Evolutionary conservation across 306 rosid genomes (phyloP).

Genomic region (Citrullus amarus): DNA sequence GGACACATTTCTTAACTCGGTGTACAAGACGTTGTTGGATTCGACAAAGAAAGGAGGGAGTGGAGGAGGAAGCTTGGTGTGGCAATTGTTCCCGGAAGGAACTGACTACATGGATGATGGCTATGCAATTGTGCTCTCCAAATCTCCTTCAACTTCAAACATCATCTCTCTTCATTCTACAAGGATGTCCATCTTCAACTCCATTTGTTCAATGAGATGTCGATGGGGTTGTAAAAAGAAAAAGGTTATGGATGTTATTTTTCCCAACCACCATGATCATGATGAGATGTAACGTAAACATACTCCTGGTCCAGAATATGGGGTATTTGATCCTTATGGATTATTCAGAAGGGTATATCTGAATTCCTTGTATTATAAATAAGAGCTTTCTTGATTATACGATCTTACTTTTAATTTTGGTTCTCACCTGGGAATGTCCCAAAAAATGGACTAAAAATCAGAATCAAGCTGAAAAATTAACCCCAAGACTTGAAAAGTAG

Average conservation of each 20-base stretch:
- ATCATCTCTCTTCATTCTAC: slow-evolving; percentile 52
- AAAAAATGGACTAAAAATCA: too few species aligned
- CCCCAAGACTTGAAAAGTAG: too few species aligned
- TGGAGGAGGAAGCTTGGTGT: slow-evolving; percentile 73
- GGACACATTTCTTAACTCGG: slow-evolving; percentile 37
- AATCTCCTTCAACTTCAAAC: slow-evolving; percentile 46
- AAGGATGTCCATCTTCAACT: slow-evolving; percentile 47
- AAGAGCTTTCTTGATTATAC: not conserved
- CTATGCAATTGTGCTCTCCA: slow-evolving; percentile 58
- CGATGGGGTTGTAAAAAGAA: slow-evolving; percentile 76
- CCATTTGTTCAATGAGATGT: slow-evolving; percentile 53
- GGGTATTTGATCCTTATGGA: not conserved
- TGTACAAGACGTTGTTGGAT: slow-evolving; percentile 40
- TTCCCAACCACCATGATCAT: not conserved
- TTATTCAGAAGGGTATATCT: not conserved
- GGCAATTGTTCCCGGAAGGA: slow-evolving; percentile 85
- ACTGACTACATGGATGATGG: slow-evolving; percentile 91
- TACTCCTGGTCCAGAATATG: not conserved
- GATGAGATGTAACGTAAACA: not conserved
- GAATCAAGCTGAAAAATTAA: too few species aligned
- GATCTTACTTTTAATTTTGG: not conserved
- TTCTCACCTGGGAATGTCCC: not conserved
- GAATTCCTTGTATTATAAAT: not conserved
- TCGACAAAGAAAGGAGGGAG: slow-evolving; percentile 78
- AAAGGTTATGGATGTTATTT: slow-evolving; percentile 9